These are phyloP conservation scores for Cyclostephanos invisitatus DNA, from an alignment of 108 stramenopile genomes.

Conservation along the genomic window DNA sequence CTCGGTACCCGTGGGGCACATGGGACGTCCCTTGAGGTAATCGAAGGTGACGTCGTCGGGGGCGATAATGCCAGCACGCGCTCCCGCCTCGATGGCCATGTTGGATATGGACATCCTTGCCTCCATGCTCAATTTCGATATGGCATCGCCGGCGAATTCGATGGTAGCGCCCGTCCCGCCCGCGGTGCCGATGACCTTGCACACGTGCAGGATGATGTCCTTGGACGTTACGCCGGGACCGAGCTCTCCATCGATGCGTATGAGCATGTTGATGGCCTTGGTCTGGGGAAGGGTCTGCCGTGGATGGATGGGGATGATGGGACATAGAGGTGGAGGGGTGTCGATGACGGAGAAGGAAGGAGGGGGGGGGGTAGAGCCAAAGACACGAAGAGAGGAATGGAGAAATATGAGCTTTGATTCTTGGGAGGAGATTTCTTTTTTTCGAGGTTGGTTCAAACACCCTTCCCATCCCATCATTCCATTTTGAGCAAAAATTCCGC, in stretches of 20 bases:
- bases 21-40: slow-evolving; percentile 91
- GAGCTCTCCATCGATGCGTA: slow-evolving; percentile 82
- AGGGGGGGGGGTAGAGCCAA: too few species aligned
- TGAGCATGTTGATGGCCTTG: slow-evolving; percentile 92
- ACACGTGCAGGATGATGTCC: slow-evolving; percentile 92
- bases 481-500: too few species aligned
- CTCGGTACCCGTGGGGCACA: slow-evolving; percentile 87
- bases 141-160: slow-evolving; percentile 92
- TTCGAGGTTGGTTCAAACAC: too few species aligned
- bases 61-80: slow-evolving; percentile 92
- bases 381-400: too few species aligned
- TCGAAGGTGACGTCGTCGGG: slow-evolving; percentile 91
- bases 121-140: slow-evolving; percentile 83
- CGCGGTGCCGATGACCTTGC: slow-evolving; percentile 92
- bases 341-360: too few species aligned
- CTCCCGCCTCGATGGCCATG: slow-evolving; percentile 97
- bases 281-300: slow-evolving; percentile 83
- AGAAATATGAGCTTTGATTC: too few species aligned
- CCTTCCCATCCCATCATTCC: too few species aligned
- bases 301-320: not conserved
- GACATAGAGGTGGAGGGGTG: too few species aligned
- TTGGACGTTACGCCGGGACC: slow-evolving; percentile 89
- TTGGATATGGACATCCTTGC: slow-evolving; percentile 93
- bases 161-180: slow-evolving; percentile 96
- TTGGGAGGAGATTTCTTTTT: too few species aligned